These are phyloP conservation scores for Lolium perenne DNA, from an alignment of 176 grass and related monocot species.

Conservation along the genomic window DNA sequence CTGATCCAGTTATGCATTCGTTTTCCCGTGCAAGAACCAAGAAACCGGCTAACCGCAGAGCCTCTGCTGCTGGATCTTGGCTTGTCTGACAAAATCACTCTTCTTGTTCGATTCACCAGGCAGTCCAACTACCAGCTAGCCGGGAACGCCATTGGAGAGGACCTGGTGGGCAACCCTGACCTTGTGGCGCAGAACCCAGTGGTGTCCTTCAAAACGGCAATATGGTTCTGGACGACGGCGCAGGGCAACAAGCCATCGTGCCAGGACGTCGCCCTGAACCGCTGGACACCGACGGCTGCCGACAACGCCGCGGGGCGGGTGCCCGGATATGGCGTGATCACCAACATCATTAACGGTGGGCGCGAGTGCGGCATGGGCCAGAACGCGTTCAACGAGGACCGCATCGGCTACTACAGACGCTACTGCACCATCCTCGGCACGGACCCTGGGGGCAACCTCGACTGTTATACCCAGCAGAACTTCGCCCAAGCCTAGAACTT, in stretches of 20 bases:
- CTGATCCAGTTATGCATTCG: not conserved
- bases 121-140: not conserved
- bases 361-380: conserved; percentile 42
- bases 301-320: conserved; percentile 23
- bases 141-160: not conserved
- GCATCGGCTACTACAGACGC: conserved; percentile 11
- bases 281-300: not conserved
- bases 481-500: not conserved
- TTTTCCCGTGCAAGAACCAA: not conserved
- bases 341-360: conserved; percentile 69
- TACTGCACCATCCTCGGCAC: not conserved
- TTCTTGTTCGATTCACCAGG: not conserved
- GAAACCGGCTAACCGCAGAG: too few species aligned
- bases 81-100: not conserved
- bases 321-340: conserved; percentile 54
- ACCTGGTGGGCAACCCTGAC: not conserved
- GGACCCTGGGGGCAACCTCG: not conserved
- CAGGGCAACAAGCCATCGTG: not conserved
- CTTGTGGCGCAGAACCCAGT: not conserved
- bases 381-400: not conserved
- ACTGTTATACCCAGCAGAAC: not conserved
- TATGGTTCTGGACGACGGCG: conserved; percentile 13
- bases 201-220: not conserved
- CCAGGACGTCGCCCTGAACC: not conserved
- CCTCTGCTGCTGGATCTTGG: not conserved